Percentiles rank a stretch among this genome's conserved stretches.
phyloP scores from a whole-genome alignment of 805 yeast species.

The Ogataea pini region DNA sequence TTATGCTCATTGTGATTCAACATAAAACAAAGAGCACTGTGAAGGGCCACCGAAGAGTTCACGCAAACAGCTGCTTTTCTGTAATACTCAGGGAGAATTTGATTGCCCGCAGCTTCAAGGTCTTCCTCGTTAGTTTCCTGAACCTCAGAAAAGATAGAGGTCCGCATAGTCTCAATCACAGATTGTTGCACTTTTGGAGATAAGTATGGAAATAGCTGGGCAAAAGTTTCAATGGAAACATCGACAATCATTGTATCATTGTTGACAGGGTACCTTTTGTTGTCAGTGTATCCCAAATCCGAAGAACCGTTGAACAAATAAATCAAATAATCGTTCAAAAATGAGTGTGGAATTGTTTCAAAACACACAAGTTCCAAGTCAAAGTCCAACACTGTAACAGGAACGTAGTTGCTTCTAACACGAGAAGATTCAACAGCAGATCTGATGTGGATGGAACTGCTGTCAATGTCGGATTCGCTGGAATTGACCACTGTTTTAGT shows the following conservation, averaged over 20 bases:
- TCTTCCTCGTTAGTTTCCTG: slow-evolving; percentile 24
- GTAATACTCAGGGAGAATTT: slow-evolving; percentile 9
- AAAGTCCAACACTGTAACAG: slow-evolving; percentile 36
- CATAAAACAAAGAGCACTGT: slow-evolving; percentile 45
- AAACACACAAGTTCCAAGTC: slow-evolving; percentile 35
- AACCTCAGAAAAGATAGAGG: slow-evolving; percentile 47
- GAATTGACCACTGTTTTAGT: slow-evolving; percentile 2
- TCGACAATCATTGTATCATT: slow-evolving; percentile 63
- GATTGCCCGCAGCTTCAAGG: slow-evolving; percentile 11
- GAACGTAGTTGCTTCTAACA: slow-evolving; percentile 31
- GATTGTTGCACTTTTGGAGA: slow-evolving; percentile 83
- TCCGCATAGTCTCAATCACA: slow-evolving; percentile 75
- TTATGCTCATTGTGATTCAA: slow-evolving; percentile 19
- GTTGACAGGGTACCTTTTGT: slow-evolving; percentile 41
- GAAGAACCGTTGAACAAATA: slow-evolving; percentile 31
- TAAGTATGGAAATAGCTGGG: slow-evolving; percentile 66
- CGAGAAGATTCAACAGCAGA: slow-evolving; percentile 35
- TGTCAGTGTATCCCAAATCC: slow-evolving; percentile 37
- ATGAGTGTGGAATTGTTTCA: slow-evolving; percentile 41
- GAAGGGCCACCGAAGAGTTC: slow-evolving; percentile 65
- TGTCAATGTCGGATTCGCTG: slow-evolving; percentile 30
- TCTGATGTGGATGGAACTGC: slow-evolving; percentile 24
- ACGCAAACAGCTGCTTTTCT: slow-evolving; percentile 51
- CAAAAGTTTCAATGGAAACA: slow-evolving; percentile 73
- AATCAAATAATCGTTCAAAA: slow-evolving; percentile 44